Conservation (phyloP, 345 rosid species). For the Gossypium longicalyx region DNA sequence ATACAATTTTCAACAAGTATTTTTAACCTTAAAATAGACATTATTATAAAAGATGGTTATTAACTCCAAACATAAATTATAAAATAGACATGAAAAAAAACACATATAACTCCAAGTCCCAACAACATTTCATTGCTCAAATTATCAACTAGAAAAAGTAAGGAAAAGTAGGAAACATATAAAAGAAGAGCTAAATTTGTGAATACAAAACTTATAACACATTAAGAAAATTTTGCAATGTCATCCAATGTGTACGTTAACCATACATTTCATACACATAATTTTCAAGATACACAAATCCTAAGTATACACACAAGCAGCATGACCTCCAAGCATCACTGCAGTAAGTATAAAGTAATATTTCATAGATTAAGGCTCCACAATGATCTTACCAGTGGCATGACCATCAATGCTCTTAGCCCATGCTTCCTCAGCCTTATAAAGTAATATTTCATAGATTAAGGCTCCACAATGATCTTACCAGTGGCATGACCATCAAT, state of each 20-base stretch:
- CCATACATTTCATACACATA: too few relatives aligned
- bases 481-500: conserved; percentile 74
- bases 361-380: conserved; percentile 38
- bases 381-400: conserved; percentile 77
- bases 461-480: conserved; percentile 65
- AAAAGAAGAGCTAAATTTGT: background rate
- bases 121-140: too few relatives aligned
- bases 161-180: background rate
- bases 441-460: background rate
- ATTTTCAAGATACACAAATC: too few relatives aligned
- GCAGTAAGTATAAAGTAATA: background rate
- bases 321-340: background rate
- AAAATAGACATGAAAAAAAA: too few relatives aligned
- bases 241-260: too few relatives aligned
- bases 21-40: too few relatives aligned
- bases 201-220: background rate
- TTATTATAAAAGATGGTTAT: too few relatives aligned
- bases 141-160: too few relatives aligned
- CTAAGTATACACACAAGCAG: too few relatives aligned
- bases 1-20: too few relatives aligned
- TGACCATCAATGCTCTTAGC: conserved; percentile 59
- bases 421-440: conserved; percentile 73
- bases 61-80: too few relatives aligned
- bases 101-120: too few relatives aligned
- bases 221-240: background rate